phyloP scores from a whole-genome alignment of 139 green algal genomes.

The Tetradesmus lagerheimii region DNA sequence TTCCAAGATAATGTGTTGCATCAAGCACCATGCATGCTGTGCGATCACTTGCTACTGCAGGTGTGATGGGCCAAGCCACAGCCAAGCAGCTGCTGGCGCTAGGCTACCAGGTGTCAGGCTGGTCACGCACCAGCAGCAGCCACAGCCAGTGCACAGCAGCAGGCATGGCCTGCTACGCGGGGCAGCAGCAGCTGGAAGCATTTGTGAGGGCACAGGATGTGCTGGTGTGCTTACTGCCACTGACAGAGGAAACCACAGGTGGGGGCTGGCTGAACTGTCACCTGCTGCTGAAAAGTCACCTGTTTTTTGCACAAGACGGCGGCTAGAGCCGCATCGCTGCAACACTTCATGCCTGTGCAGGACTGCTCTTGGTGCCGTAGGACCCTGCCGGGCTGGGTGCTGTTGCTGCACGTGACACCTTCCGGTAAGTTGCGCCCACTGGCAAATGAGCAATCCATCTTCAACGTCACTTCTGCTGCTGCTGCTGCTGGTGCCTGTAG shows the following conservation, averaged over 20 bases:
- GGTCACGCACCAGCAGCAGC: slow-evolving; percentile 34
- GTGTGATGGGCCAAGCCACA: slow-evolving; percentile 61
- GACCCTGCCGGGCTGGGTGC: no score
- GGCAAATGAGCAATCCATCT: no score
- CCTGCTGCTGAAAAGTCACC: background rate
- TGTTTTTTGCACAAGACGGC: no score
- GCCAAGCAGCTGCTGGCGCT: slow-evolving; percentile 45
- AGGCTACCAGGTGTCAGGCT: slow-evolving; percentile 69
- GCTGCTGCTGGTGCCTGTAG: slow-evolving; percentile 20
- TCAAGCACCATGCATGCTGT: background rate
- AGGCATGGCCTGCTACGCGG: slow-evolving; percentile 44
- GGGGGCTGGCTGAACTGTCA: background rate
- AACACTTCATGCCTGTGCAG: no score
- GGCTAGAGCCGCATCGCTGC: no score
- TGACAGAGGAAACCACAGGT: slow-evolving; percentile 60
- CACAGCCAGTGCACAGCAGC: no score
- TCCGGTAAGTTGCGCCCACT: no score
- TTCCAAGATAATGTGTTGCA: slow-evolving; percentile 67
- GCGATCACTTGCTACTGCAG: slow-evolving; percentile 38
- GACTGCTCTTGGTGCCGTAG: no score
- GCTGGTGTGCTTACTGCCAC: slow-evolving; percentile 73
- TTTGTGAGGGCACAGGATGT: slow-evolving; percentile 59
- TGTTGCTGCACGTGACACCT: no score
- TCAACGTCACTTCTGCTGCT: background rate
- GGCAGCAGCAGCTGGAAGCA: slow-evolving; percentile 43